Percentiles rank a stretch among this genome's conserved stretches.
Evolutionary conservation across 345 rosid species (phyloP).

Genomic region (Firmiana major): DNA sequence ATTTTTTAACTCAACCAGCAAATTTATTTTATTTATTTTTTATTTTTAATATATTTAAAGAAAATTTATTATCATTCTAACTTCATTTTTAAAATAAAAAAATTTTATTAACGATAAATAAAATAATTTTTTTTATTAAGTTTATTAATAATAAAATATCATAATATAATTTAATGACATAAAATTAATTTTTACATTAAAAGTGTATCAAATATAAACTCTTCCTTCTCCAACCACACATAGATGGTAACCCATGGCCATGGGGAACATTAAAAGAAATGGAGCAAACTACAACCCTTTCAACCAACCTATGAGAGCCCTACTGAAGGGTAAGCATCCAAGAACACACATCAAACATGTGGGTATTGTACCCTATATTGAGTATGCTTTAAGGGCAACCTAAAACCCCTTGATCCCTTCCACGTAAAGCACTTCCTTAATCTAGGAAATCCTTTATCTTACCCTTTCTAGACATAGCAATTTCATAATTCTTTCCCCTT

Average conservation of each 20-base stretch:
- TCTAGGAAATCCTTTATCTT: neutral
- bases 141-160: too few species aligned
- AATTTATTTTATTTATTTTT: too few species aligned
- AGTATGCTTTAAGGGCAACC: slow-evolving; percentile 50
- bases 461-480: neutral
- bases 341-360: slow-evolving; percentile 19
- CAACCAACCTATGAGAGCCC: slow-evolving; percentile 3
- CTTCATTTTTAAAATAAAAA: too few species aligned
- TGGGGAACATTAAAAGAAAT: neutral
- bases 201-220: too few species aligned
- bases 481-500: too few species aligned
- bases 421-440: slow-evolving; percentile 36
- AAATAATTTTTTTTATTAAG: too few species aligned
- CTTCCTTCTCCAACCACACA: neutral
- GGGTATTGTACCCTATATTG: slow-evolving; percentile 21
- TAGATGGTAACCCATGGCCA: neutral
- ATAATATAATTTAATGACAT: too few species aligned
- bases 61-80: too few species aligned
- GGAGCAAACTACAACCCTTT: neutral
- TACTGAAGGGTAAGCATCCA: neutral
- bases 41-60: too few species aligned
- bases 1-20: too few species aligned
- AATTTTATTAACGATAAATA: too few species aligned
- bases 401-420: slow-evolving; percentile 30
- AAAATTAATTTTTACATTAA: neutral